Evolutionary conservation across 805 yeast species (phyloP), one percentile per base, ranked within the genome.

Genomic region (Suhomyces sp.): DNA sequence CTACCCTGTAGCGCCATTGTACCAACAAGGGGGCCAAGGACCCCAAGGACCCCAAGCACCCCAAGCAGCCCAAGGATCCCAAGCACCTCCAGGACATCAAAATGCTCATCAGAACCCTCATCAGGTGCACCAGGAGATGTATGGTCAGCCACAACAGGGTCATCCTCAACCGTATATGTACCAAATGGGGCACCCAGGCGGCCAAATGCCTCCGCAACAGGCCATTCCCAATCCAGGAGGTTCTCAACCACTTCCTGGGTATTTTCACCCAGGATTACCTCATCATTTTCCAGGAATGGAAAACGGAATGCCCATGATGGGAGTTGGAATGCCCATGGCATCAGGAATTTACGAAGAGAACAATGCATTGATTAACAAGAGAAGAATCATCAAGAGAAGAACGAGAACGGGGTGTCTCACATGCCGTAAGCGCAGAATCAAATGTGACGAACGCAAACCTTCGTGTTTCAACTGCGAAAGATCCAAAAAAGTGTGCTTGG

Each of bases 371-470:
- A 37, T 69, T 46, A 64, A 66, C 57, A 72, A 72, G 53, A 62
- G 79, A 47, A 64, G 81, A 46, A 73, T 77, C 54, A 75, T 81
- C 54, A 79, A 83, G 60, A 71, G 85, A 44, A 72, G 92, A 48
- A 86, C 91, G 2, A 73, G 87, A 60, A 85, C 91, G 0, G 93
- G 93, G 2, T 86, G 92, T 64, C 66, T 85, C 51, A 86, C 92
- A 1, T 86, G 92, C 63, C 75, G 91, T 31, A 79, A 82, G 61
- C 69, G 91, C 55, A 72, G 91, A 45, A 56, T 54, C 50, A 56
- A 56, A 68, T 86, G 92, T 66, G 92, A 86, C 66, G 92, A 86
- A 69, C 66, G 84, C 46, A 85, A 83, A 59, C 90, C 91, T 1
- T 73, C 77, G 51, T 86, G 92, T 63, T 74, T 72, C 58, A 86